phyloP scores from a whole-genome alignment of 139 green algal genomes.

The Zygnema circumcarinatum region DNA sequence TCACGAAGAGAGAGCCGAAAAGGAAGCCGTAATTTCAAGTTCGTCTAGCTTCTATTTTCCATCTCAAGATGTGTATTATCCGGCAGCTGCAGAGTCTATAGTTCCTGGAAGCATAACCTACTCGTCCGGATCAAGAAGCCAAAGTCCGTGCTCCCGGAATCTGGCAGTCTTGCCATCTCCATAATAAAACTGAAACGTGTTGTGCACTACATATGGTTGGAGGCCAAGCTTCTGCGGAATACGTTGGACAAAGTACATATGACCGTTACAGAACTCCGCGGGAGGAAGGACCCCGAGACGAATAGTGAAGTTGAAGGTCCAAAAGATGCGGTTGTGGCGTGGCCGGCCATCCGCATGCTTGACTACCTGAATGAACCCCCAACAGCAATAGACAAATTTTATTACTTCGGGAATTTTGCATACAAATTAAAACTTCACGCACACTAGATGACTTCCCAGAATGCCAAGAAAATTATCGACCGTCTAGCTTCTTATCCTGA shows the following conservation, averaged over 20 bases:
- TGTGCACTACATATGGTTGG: slow-evolving; percentile 51
- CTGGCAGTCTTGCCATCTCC: slow-evolving; percentile 35
- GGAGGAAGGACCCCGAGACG: slow-evolving; percentile 43
- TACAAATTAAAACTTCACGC: too few species aligned
- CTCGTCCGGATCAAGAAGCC: slow-evolving; percentile 28
- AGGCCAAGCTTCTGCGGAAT: slow-evolving; percentile 3
- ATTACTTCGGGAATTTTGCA: too few species aligned
- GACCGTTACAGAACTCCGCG: slow-evolving; percentile 40
- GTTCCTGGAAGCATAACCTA: too few species aligned
- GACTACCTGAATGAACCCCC: neutral
- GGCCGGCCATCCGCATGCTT: slow-evolving; percentile 9
- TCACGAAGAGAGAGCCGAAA: too few species aligned
- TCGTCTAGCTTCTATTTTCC: too few species aligned
- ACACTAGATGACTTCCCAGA: too few species aligned
- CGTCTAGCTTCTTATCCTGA: too few species aligned
- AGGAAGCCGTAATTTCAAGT: too few species aligned
- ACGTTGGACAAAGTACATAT: slow-evolving; percentile 55
- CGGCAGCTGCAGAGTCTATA: too few species aligned
- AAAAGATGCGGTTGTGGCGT: slow-evolving; percentile 27
- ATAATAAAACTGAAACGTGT: slow-evolving; percentile 52
- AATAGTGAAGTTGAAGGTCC: neutral
- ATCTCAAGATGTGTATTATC: too few species aligned
- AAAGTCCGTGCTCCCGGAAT: slow-evolving; percentile 50
- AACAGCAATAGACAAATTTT: too few species aligned
- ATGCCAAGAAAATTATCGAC: too few species aligned